Evolutionary conservation across 345 rosid genomes (phyloP).

Genomic region (Syzygium aromaticum): DNA sequence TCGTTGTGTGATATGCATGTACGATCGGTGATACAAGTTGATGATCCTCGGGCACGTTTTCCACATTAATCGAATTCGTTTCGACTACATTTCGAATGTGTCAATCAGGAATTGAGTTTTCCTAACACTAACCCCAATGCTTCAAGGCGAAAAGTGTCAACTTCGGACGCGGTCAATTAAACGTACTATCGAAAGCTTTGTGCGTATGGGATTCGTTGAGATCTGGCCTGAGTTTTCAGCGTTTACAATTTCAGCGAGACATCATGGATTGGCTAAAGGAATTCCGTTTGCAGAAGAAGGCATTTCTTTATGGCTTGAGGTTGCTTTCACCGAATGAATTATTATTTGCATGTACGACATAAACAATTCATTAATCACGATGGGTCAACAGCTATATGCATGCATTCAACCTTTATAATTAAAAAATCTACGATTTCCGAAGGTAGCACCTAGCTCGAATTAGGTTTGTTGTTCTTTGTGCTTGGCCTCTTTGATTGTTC

Average conservation of each 20-base stretch:
- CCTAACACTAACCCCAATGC: background rate
- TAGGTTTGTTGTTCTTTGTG: background rate
- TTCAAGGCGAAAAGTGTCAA: background rate
- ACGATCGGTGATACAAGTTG: no score
- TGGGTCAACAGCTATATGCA: background rate
- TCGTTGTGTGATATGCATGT: no score
- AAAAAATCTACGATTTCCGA: background rate
- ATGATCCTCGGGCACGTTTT: no score
- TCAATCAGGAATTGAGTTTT: no score
- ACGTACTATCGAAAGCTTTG: background rate
- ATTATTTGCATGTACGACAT: background rate
- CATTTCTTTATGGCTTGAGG: background rate
- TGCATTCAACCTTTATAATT: background rate
- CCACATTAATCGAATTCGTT: no score
- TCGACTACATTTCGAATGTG: no score
- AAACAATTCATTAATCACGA: background rate
- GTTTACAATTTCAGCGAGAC: background rate
- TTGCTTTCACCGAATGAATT: background rate
- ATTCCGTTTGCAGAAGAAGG: background rate
- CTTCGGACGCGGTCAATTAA: background rate
- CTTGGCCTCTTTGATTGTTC: background rate
- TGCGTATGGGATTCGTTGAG: conserved; percentile 2
- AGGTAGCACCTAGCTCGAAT: background rate
- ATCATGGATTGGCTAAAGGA: background rate
- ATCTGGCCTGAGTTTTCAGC: background rate